phyloP scores from a whole-genome alignment of 306 rosid genomes.

The Dryas alaskensis region DNA sequence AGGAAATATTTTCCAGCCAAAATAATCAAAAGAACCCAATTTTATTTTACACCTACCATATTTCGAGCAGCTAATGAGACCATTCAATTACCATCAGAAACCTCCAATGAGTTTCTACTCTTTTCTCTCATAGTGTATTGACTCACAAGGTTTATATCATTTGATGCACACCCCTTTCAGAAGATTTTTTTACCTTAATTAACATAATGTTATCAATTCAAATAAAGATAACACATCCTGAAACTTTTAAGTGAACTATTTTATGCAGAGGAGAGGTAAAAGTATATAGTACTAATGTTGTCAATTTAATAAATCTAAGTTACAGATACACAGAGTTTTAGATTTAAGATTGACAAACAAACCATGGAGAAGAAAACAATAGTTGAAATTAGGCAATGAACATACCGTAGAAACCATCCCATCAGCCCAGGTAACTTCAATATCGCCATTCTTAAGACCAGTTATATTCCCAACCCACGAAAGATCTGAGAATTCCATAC shows the following conservation, averaged over 20 bases:
- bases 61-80: conserved; percentile 12
- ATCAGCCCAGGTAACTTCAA: conserved; percentile 98
- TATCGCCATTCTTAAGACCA: conserved; percentile 88
- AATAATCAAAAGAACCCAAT: conserved; percentile 11
- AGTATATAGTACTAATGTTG: conserved; percentile 1
- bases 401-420: conserved; percentile 97
- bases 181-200: conserved; percentile 18
- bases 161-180: conserved; percentile 8
- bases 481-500: conserved; percentile 63
- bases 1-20: background rate
- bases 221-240: conserved; percentile 3
- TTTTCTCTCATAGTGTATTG: conserved; percentile 16
- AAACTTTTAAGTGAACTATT: conserved; percentile 14
- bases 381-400: conserved; percentile 28
- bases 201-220: conserved; percentile 18
- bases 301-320: conserved; percentile 20
- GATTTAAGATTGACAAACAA: conserved; percentile 1
- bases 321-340: conserved; percentile 6
- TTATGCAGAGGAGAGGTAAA: conserved; percentile 10
- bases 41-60: background rate
- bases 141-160: background rate
- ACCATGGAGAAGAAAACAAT: conserved; percentile 12
- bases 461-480: conserved; percentile 99
- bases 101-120: conserved; percentile 14
- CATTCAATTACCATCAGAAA: conserved; percentile 17